A percentile compares a stretch with the other conserved stretches of the same genome.
Evolutionary conservation across 2,329 filamentous ascomycete species (phyloP).

Genomic region (Graphiopsis chlorocephala): DNA sequence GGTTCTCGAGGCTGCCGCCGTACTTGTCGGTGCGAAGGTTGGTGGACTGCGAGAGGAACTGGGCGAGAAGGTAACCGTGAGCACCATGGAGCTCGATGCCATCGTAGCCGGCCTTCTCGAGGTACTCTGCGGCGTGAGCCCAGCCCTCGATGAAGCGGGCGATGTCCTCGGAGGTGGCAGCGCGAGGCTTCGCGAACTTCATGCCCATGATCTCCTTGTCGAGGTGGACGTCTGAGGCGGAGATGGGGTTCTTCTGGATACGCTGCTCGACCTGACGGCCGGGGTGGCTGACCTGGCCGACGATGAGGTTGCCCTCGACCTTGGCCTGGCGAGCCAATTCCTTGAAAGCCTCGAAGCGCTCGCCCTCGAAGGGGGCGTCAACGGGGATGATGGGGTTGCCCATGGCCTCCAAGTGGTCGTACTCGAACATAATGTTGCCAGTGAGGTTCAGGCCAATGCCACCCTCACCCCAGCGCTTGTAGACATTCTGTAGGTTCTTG

Average conservation of each 20-base stretch:
- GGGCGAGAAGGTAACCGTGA: conserved; percentile 46
- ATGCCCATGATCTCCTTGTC: conserved; percentile 45
- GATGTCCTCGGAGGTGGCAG: conserved; percentile 56
- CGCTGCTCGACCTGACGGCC: conserved; percentile 53
- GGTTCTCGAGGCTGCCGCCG: conserved; percentile 44
- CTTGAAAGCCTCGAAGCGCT: conserved; percentile 60
- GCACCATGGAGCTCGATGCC: conserved; percentile 49
- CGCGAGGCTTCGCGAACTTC: conserved; percentile 54
- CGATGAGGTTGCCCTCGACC: conserved; percentile 56
- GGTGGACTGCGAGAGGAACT: conserved; percentile 44
- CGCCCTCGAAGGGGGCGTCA: conserved; percentile 50
- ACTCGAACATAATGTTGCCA: conserved; percentile 64
- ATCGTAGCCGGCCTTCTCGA: conserved; percentile 61
- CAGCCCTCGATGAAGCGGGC: conserved; percentile 58
- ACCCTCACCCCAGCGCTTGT: conserved; percentile 61
- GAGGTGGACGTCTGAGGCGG: conserved; percentile 51
- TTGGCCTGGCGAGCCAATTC: conserved; percentile 55
- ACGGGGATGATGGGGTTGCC: conserved; percentile 60
- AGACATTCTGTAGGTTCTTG: conserved; percentile 55
- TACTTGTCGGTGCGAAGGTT: conserved; percentile 46
- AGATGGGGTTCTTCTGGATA: conserved; percentile 52
- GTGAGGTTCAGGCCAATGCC: conserved; percentile 57
- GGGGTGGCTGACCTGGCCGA: conserved; percentile 62
- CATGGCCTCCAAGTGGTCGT: conserved; percentile 55
- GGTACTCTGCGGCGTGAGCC: conserved; percentile 59